Evolutionary conservation across 1,284 basidiomycete species (phyloP).

Genomic region (Malassezia cuniculi): DNA sequence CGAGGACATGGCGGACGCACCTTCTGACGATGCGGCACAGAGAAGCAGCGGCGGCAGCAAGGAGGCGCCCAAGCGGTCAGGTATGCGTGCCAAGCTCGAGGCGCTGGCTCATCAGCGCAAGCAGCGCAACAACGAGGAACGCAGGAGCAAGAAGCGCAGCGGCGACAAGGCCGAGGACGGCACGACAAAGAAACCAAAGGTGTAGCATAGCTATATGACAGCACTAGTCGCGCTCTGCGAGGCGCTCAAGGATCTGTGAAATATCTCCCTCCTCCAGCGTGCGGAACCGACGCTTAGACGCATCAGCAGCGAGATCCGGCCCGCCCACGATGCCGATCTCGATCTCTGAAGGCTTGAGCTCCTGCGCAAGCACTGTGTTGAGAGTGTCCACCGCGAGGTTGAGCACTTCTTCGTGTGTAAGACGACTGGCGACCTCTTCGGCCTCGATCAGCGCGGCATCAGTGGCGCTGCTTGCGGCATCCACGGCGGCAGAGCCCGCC

Average conservation of each 20-base stretch:
- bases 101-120: conserved; percentile 8
- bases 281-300: conserved; percentile 27
- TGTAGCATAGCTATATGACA: conserved; percentile 7
- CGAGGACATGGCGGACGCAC: neutral
- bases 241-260: conserved; percentile 30
- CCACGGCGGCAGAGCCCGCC: conserved; percentile 3
- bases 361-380: conserved; percentile 80
- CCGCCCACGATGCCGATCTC: conserved; percentile 49
- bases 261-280: conserved; percentile 35
- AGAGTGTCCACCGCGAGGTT: conserved; percentile 90
- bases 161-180: conserved; percentile 6
- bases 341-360: conserved; percentile 62
- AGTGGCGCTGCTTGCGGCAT: conserved; percentile 8
- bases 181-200: conserved; percentile 18
- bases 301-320: conserved; percentile 14
- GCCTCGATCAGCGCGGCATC: conserved; percentile 31
- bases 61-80: conserved; percentile 1
- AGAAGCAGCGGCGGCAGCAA: no score
- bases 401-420: conserved; percentile 30
- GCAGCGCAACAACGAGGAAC: conserved; percentile 13
- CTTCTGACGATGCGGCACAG: neutral
- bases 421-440: conserved; percentile 17
- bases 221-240: conserved; percentile 41
- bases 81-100: conserved; percentile 10
- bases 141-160: conserved; percentile 3